These are phyloP conservation scores for Triticum monococcum DNA, from an alignment of 176 grass and related monocot species.

Conservation along the genomic window DNA sequence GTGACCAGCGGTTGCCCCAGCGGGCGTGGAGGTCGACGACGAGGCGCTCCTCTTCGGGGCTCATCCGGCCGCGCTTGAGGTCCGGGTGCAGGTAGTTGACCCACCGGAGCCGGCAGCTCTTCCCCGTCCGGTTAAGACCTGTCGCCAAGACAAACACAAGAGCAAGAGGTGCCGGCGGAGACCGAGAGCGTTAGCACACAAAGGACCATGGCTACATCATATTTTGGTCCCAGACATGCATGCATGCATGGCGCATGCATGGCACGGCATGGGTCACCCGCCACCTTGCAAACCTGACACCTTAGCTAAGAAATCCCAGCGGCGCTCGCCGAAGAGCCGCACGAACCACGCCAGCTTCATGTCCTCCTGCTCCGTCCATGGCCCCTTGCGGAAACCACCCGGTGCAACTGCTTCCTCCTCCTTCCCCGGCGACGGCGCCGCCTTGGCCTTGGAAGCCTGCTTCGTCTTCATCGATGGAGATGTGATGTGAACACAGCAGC, in stretches of 20 bases:
- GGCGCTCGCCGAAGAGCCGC: conserved; percentile 65
- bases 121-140: conserved; percentile 66
- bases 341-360: conserved; percentile 58
- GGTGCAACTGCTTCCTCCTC: neutral
- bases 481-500: neutral
- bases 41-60: conserved; percentile 55
- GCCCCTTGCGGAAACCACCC: conserved; percentile 46
- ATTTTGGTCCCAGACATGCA: conserved; percentile 7
- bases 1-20: conserved; percentile 64
- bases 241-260: neutral
- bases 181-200: conserved; percentile 9
- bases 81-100: conserved; percentile 72
- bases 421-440: neutral
- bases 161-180: neutral
- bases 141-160: neutral
- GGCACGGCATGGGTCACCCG: conserved; percentile 19
- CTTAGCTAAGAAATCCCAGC: conserved; percentile 76
- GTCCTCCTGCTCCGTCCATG: conserved; percentile 74
- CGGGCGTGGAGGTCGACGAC: conserved; percentile 54
- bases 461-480: neutral
- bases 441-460: neutral
- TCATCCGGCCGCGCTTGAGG: conserved; percentile 67
- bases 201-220: neutral
- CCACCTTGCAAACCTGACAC: conserved; percentile 74
- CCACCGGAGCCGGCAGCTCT: conserved; percentile 76